Evolutionary conservation across 2,329 filamentous ascomycete species (phyloP).

Genomic region (Paecilomyces sp.): DNA sequence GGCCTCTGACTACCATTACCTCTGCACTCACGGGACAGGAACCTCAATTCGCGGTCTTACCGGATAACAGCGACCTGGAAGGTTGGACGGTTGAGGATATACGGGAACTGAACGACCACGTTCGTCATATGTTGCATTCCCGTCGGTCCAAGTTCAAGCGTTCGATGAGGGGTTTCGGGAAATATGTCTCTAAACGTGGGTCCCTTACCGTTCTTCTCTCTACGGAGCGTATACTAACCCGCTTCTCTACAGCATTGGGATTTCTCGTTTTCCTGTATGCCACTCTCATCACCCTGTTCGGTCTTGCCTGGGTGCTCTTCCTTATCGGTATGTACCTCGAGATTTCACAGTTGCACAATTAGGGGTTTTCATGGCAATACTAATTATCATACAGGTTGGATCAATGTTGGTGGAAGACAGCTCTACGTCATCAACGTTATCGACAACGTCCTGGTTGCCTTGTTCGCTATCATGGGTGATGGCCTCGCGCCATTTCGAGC

Average conservation of each 20-base stretch:
- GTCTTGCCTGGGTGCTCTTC: conserved; percentile 84
- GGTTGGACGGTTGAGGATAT: conserved; percentile 72
- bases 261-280: conserved; percentile 82
- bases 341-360: not conserved
- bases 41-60: conserved; percentile 70
- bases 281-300: conserved; percentile 73
- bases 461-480: conserved; percentile 65
- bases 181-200: conserved; percentile 66
- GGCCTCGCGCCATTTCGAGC: conserved; percentile 67
- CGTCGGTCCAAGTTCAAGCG: conserved; percentile 72
- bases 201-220: conserved; percentile 6
- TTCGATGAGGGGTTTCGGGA: conserved; percentile 68
- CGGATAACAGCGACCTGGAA: conserved; percentile 63
- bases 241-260: conserved; percentile 55
- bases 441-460: conserved; percentile 62
- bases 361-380: not conserved
- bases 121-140: conserved; percentile 81
- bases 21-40: conserved; percentile 56
- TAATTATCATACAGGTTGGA: conserved; percentile 51
- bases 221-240: not conserved
- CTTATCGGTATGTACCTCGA: conserved; percentile 55
- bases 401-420: conserved; percentile 69
- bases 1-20: conserved; percentile 52
- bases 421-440: conserved; percentile 63
- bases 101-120: conserved; percentile 72